Base-by-base conservation (phyloP, 257 asterid species). In the Orobanche coerulescens region DNA sequence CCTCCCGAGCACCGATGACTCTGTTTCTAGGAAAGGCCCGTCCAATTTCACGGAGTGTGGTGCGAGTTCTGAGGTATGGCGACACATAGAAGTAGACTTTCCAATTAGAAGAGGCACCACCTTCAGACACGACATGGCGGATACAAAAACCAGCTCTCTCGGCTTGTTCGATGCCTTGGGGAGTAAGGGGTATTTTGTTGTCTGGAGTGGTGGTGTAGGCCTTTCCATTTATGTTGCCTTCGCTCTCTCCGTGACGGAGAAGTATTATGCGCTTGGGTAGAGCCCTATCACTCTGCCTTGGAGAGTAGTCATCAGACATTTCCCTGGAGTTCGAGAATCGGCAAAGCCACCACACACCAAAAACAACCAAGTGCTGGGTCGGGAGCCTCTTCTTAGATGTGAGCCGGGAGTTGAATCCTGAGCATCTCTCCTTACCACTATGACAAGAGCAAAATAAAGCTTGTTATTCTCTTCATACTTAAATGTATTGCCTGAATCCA, bases 191-290 rank as follows among this genome's bases (percentile, higher is more conserved):
- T 39, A 90, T 81, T 69, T 75, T 81, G 84, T 87, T 72, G 75
- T 90, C 97, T 0, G 97, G 97, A 47, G 87, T 90, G 56, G 79
- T 50, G 60, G 79, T 1, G 76, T 90, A 90, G 36, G 94, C 82
- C 0, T 68, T 33, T 18, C 83, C 94, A 75, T 90, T 90, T 7
- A 73, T 79, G 75, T 90, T 90, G 0, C 95, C 95, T 64, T 84
- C 83, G 75, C 95, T 82, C 75, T 90, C 93, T 70, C 95, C 97
- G 71, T 90, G 97, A 16, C 97, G 97, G 63, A 90, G 82, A 15
- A 90, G 82, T 23, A 90, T 83, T 70, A 90, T 90, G 42, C 97
- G 86, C 76, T 90, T 90, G 0, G 97, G 97, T 12, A 84, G 81
- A 44, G 30, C 40, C 53, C 81, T 67, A n/a, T n/a, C n/a, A n/a